Evolutionary conservation across 345 rosid species (phyloP), one percentile per base, ranked within the genome.

Genomic region (Diplotaxis tenuifolia): DNA sequence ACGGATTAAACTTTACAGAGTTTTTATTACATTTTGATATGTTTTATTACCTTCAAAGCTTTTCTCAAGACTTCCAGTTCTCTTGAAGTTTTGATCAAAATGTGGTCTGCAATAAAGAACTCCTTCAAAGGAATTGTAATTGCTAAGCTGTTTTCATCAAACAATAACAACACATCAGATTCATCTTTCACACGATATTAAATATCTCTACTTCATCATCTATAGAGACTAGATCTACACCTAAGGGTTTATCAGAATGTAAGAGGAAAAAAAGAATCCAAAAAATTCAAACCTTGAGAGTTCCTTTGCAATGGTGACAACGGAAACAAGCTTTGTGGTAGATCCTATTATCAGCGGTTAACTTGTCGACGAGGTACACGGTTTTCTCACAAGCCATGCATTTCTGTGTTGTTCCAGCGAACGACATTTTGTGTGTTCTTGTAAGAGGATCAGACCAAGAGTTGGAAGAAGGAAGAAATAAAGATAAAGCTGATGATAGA

Each of bases 231-330:
- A 76, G 79, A 76, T 76, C 79, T 23, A 64, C 54, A 31, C 32
- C 21, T 50, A 18, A 6, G 10, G 15, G 23, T 1, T 23, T 28
- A 32, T 63, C 8, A 68, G 18, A 3, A 32, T 1, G 19, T 29
- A 47, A 67, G 20, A 32, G 57, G 8, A 36, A 0, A 67, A 2
- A 10, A 3, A 67, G 40, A 68, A 23, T 38, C 1, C 19, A 58
- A n/a, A 27, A 7, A n/a, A 2, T 23, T 0, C 19, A 65, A 61
- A 90, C 99, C 96, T 95, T 92, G 83, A 95, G 96, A 64, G 97
- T 95, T 79, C 99, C 99, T 82, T 84, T 88, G 89, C 99, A 95
- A 85, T 95, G 99, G 81, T 95, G 99, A 88, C 98, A 95, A 55
- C 99, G 81, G 87, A 95, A 95, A 81, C 97, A 92, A 54, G 97